A percentile compares a stretch with the other conserved stretches of the same genome.
phyloP scores from a whole-genome alignment of 2,329 filamentous ascomycete species.

The Pseudogymnoascus sp. region DNA sequence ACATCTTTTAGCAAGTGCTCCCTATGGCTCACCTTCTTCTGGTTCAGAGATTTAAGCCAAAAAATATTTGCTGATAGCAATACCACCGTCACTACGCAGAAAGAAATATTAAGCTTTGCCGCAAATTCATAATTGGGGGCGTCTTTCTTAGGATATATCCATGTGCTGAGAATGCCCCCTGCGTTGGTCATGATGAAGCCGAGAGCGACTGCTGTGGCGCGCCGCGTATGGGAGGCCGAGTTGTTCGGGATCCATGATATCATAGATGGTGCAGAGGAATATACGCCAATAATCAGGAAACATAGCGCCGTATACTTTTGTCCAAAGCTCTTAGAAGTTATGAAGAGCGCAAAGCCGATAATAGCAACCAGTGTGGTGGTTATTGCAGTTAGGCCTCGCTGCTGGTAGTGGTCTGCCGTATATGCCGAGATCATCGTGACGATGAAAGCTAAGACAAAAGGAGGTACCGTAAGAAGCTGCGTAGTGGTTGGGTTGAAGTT shows the following conservation, averaged over 20 bases:
- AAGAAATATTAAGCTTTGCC: background rate
- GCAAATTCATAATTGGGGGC: background rate
- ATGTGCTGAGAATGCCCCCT: slow-evolving; percentile 9
- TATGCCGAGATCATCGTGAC: slow-evolving; percentile 23
- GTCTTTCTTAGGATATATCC: slow-evolving; percentile 8
- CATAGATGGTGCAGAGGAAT: background rate
- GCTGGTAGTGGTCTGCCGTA: slow-evolving; percentile 24
- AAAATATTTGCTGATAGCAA: background rate
- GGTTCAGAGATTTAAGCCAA: slow-evolving; percentile 1
- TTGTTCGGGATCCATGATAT: slow-evolving; percentile 8
- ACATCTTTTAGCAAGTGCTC: background rate
- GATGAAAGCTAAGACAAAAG: slow-evolving; percentile 22
- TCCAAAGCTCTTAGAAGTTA: slow-evolving; percentile 22
- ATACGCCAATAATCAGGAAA: slow-evolving; percentile 17
- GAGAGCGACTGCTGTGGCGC: slow-evolving; percentile 4
- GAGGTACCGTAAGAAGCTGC: slow-evolving; percentile 28
- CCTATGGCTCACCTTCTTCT: background rate
- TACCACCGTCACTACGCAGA: background rate
- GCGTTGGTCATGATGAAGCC: slow-evolving; percentile 8
- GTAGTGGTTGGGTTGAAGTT: slow-evolving; percentile 23
- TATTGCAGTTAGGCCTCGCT: slow-evolving; percentile 24
- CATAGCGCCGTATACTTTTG: slow-evolving; percentile 34
- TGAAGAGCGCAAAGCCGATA: slow-evolving; percentile 31
- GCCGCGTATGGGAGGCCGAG: slow-evolving; percentile 1
- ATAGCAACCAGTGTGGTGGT: slow-evolving; percentile 24